These are phyloP conservation scores for Epichloe sibirici DNA, from an alignment of 2,329 filamentous ascomycete species.

Conservation along the genomic window DNA sequence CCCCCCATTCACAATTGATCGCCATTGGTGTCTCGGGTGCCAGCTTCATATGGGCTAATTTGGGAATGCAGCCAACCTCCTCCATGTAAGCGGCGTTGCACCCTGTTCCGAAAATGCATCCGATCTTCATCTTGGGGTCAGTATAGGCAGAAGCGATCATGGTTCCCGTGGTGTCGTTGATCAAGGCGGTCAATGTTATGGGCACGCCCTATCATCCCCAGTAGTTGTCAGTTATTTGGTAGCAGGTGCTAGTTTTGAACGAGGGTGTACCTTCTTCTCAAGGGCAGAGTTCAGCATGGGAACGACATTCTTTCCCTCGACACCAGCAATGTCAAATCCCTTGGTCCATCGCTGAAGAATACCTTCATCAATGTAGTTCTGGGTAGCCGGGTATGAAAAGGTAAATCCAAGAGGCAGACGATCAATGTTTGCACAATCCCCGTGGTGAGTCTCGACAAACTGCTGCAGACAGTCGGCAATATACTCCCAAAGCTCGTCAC, in stretches of 20 bases:
- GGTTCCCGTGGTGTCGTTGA: constrained; percentile 97
- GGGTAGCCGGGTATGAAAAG: constrained; percentile 89
- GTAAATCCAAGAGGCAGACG: constrained; percentile 81
- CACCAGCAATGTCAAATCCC: constrained; percentile 86
- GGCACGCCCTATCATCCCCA: constrained; percentile 53
- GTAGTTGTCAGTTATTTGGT: not conserved
- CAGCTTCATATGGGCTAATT: constrained; percentile 84
- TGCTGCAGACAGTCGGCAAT: constrained; percentile 86
- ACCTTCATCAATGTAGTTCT: constrained; percentile 87
- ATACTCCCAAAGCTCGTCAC: constrained; percentile 88
- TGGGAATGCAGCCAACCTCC: constrained; percentile 77
- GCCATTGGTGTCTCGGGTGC: constrained; percentile 76
- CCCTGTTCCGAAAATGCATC: constrained; percentile 95
- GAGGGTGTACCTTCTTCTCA: constrained; percentile 33
- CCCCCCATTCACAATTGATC: constrained; percentile 97
- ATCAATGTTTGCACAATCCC: constrained; percentile 46
- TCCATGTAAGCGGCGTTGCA: constrained; percentile 99
- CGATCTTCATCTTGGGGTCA: constrained; percentile 84
- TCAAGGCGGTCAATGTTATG: constrained; percentile 83
- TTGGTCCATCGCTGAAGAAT: constrained; percentile 94
- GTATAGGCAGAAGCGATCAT: constrained; percentile 95
- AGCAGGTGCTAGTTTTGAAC: not conserved
- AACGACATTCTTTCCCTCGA: constrained; percentile 84
- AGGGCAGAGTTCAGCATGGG: constrained; percentile 76
- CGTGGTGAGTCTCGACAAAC: constrained; percentile 79